phyloP scores from a whole-genome alignment of 2,329 filamentous ascomycete species.

The Rosellinia necatrix region DNA sequence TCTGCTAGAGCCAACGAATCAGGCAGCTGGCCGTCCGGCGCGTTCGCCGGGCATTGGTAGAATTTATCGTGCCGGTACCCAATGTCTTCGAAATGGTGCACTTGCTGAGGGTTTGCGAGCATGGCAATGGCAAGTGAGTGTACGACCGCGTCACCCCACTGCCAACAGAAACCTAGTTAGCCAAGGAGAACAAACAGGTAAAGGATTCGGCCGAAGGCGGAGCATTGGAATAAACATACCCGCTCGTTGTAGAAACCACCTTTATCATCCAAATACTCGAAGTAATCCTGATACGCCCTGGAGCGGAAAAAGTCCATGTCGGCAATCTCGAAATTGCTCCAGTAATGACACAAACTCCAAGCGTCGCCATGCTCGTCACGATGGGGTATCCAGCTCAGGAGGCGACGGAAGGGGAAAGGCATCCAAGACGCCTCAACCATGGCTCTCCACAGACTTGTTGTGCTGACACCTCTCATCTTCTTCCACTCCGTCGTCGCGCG shows the following conservation, averaged over 20 bases:
- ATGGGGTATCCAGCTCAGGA: constrained; percentile 45
- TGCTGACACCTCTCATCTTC: constrained; percentile 42
- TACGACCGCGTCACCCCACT: constrained; percentile 52
- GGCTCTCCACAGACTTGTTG: constrained; percentile 47
- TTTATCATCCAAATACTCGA: constrained; percentile 46
- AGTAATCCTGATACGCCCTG: constrained; percentile 47
- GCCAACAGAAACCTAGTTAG: constrained; percentile 1
- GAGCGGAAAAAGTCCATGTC: constrained; percentile 51
- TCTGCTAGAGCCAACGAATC: constrained; percentile 39
- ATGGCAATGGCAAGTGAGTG: constrained; percentile 50
- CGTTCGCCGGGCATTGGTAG: constrained; percentile 44
- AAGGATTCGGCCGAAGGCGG: no score
- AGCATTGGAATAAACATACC: constrained; percentile 35
- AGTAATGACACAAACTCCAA: constrained; percentile 53
- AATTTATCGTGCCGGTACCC: constrained; percentile 47
- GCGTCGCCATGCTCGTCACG: constrained; percentile 46
- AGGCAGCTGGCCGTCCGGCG: constrained; percentile 43
- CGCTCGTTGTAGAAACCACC: constrained; percentile 52
- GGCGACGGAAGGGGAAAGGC: constrained; percentile 47
- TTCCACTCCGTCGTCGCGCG: constrained; percentile 49
- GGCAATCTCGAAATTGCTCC: constrained; percentile 55
- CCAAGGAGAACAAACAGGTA: no score
- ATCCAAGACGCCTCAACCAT: constrained; percentile 48
- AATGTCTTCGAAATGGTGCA: constrained; percentile 52
- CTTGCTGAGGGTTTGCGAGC: constrained; percentile 45